Evolutionary conservation across 139 green algal species (phyloP).

Genomic region (Chlamydomonas incerta): DNA sequence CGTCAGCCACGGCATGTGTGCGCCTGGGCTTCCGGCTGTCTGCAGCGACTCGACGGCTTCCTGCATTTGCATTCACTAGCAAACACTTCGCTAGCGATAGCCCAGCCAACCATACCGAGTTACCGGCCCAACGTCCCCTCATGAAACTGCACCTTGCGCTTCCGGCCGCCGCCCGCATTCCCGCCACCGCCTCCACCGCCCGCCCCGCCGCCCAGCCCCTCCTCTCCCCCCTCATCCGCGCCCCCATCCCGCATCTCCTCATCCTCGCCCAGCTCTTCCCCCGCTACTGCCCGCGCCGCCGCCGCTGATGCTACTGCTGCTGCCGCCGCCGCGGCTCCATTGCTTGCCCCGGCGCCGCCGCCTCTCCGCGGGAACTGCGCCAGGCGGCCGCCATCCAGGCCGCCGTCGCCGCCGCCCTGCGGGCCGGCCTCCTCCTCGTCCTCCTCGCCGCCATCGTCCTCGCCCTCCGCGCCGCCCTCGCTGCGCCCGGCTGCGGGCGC

Average conservation of each 20-base stretch:
- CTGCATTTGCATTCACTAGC: no score
- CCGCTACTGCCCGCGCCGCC: neutral
- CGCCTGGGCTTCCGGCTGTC: no score
- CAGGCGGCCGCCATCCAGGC: neutral
- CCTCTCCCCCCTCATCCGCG: neutral
- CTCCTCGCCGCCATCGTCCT: neutral
- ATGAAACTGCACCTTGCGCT: slow-evolving; percentile 31
- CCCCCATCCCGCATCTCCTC: slow-evolving; percentile 22
- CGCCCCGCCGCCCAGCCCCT: neutral
- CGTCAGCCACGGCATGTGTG: no score
- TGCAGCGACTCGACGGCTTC: no score
- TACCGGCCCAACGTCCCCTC: neutral
- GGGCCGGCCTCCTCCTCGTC: neutral
- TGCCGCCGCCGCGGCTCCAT: neutral
- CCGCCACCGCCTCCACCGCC: neutral
- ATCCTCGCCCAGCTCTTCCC: neutral
- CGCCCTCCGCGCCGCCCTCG: neutral
- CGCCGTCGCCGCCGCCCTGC: neutral
- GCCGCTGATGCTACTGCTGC: neutral
- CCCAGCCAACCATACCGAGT: neutral
- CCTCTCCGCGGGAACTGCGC: slow-evolving; percentile 21
- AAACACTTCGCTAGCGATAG: no score
- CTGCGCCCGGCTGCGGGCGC: neutral
- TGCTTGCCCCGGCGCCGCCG: neutral
- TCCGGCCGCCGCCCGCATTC: neutral